Evolutionary conservation across 192 early-diverging fungal genomes (phyloP), one percentile per base, ranked within the genome.

Genomic region (Dissophora globulifera): DNA sequence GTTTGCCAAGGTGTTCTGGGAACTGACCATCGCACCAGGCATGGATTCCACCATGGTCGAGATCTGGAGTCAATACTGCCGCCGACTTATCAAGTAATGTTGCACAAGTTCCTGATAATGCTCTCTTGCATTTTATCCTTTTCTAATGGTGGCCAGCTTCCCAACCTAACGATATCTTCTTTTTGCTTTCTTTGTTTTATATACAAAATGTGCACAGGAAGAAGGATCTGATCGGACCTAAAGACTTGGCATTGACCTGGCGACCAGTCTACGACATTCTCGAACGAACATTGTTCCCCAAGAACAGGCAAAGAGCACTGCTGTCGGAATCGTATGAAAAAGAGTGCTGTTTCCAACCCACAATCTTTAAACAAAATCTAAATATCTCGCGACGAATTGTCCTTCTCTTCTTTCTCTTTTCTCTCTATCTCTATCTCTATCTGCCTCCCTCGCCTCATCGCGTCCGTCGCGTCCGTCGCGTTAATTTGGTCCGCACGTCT

Each of bases 231-330:
- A 65, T 96, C 19, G 88, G 87, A 4, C 74, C 81, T 4, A 82
- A 89, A 13, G 86, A 87, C 45, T 55, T 96, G 7, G 65, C 78
- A n/a, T 74, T 96, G 29, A 85, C 89, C 29, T 96, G 94, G 94
- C 60, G 87, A 38, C 89, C 89, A 25, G 62, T 94, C 27, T 94
- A 89, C 81, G 84, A 90, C 16, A 71, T 86, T 53, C 82, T 90
- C 45, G 64, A 84, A 20, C 49, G 49, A 35, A 78, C 82, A 30
- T 76, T 87, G 40, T 88, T 90, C 66, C 89, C 91, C 49, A 90
- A 91, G 72, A 75, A 82, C 42, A 82, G 89, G 80, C 87, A 91
- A 56, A 83, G 85, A 74, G 86, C 84, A 35, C 69, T 86, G 35
- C 50, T 91, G 42, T 85, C 78, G 47, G 81, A 84, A 74, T 81